Evolutionary conservation across 2,329 filamentous ascomycete genomes (phyloP), one percentile per base, ranked within the genome.

Genomic region (Monilinia aucupariae): DNA sequence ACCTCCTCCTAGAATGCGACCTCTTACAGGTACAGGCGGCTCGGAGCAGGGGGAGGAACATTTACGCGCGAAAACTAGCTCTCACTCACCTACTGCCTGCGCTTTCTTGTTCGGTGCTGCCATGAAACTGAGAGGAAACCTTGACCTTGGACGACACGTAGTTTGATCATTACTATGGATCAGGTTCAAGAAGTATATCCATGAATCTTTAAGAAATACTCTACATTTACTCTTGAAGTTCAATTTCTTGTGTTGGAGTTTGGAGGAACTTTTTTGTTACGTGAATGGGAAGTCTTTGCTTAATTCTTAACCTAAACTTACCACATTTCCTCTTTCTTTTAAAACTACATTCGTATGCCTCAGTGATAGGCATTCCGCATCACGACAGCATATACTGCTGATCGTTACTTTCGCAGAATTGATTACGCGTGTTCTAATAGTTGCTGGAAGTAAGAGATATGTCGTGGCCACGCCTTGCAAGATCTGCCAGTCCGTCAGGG

Each of bases 311-410:
- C 39, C 47, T 58, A 47, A 53, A 56, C 39, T 55, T 58, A 47
- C 41, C 43, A 34, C 22, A 27, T 49, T 58, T 37, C 27, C 45
- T 48, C 51, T 51, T 49, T 54, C 20, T 12, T 47, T 45, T 41
- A 39, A 50, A 50, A 25, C 30, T 55, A 49, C 17, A 43, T 49
- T 68, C 69, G 71, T 60, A 74, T 74, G 73, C 69, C 71, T 74
- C 68, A 70, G 70, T 65, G 64, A 69, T 70, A 72, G 69, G 30
- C 54, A 54, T 61, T 34, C 39, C 39, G 52, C 25, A 55, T 48
- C 62, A 68, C 72, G 72, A 72, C 72, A 72, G 72, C 72, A 68
- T 64, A 55, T 55, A 61, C 65, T 71, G 73, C 71, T 74, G 72
- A 64, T 73, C 70, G 70, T 70, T 50, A 39, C 9, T 22, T 49